Conservation (phyloP, 306 rosid genomes). For the Gynostemma pentaphyllum region DNA sequence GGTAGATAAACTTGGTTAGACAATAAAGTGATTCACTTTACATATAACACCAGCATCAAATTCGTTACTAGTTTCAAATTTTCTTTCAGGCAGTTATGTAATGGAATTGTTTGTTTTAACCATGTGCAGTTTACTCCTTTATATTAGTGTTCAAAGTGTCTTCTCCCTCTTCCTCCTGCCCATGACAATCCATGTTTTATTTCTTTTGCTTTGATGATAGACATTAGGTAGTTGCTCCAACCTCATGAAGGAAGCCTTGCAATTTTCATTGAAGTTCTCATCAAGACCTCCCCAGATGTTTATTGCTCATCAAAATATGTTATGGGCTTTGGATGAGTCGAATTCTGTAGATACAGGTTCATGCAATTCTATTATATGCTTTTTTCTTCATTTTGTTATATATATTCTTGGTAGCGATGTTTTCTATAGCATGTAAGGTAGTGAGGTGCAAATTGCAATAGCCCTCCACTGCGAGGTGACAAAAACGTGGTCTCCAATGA, state of each 20-base stretch:
- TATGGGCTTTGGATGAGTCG: conserved; percentile 49
- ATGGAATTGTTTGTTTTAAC: too few relatives aligned
- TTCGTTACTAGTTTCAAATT: too few relatives aligned
- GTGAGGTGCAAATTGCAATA: too few relatives aligned
- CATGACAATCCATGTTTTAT: not conserved
- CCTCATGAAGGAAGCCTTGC: conserved; percentile 31
- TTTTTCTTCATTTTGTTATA: not conserved
- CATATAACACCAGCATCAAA: too few relatives aligned
- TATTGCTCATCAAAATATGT: conserved; percentile 68
- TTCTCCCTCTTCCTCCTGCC: too few relatives aligned
- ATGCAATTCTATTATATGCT: conserved; percentile 10
- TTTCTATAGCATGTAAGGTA: too few relatives aligned
- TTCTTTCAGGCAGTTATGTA: too few relatives aligned
- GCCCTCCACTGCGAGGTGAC: too few relatives aligned
- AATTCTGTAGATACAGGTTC: conserved; percentile 50
- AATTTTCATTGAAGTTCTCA: conserved; percentile 59
- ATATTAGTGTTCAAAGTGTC: not conserved
- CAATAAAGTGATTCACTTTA: too few relatives aligned
- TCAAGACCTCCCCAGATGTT: conserved; percentile 88
- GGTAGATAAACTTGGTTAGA: too few relatives aligned
- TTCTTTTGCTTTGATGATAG: conserved; percentile 25
- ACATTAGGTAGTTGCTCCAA: conserved; percentile 25
- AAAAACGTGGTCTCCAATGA: too few relatives aligned
- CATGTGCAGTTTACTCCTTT: too few relatives aligned
- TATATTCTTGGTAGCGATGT: not conserved